Percentiles rank a stretch among this genome's conserved stretches.
phyloP scores from a whole-genome alignment of 2,329 filamentous ascomycete species.

The Pestalotiopsis sp. region DNA sequence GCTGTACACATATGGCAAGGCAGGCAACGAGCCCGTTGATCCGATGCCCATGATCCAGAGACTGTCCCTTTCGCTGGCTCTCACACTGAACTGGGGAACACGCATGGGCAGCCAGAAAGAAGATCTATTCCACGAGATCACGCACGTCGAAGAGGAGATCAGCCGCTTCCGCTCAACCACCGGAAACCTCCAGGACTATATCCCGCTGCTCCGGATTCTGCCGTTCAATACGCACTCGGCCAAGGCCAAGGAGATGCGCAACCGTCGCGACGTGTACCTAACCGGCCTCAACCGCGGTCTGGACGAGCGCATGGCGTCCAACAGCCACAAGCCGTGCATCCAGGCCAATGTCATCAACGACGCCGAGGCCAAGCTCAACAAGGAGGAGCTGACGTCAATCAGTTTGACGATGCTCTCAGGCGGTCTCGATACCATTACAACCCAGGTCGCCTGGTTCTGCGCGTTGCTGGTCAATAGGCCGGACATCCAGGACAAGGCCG shows the following conservation, averaged over 20 bases:
- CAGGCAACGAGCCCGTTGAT: constrained; percentile 67
- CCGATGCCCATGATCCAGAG: constrained; percentile 75
- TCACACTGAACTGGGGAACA: constrained; percentile 80
- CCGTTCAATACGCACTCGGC: constrained; percentile 32
- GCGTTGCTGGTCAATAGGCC: constrained; percentile 72
- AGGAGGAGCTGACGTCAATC: constrained; percentile 76
- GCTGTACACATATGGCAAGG: constrained; percentile 64
- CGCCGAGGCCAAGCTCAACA: constrained; percentile 44
- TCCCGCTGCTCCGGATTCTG: constrained; percentile 72
- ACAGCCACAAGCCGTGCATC: constrained; percentile 44
- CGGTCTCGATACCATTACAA: constrained; percentile 79
- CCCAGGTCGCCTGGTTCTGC: constrained; percentile 78
- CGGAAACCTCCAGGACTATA: constrained; percentile 85
- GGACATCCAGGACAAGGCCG: constrained; percentile 69
- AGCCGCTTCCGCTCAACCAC: constrained; percentile 77
- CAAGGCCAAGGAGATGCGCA: constrained; percentile 66
- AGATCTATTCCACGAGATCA: constrained; percentile 71
- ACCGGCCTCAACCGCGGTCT: constrained; percentile 68
- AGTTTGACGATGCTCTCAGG: constrained; percentile 83
- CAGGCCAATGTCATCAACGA: constrained; percentile 39
- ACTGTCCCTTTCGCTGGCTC: constrained; percentile 74
- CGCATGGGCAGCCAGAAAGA: constrained; percentile 73
- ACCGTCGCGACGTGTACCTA: constrained; percentile 66
- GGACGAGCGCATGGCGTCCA: constrained; percentile 40
- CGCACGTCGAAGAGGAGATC: constrained; percentile 73